These are phyloP conservation scores for Seiridium cupressi DNA, from an alignment of 2,329 filamentous ascomycete species.

Conservation along the genomic window DNA sequence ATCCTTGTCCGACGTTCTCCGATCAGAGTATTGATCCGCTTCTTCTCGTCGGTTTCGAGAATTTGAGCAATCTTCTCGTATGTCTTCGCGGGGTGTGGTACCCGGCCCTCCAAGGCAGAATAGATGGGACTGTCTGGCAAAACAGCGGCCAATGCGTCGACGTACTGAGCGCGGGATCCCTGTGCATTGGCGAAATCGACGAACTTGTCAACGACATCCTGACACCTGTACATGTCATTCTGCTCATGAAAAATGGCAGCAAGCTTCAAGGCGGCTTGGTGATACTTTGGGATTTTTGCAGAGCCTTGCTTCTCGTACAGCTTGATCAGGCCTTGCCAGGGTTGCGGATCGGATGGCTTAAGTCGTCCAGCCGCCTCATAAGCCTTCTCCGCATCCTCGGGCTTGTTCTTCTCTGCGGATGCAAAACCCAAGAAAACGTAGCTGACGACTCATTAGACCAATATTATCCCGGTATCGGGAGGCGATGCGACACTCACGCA, in stretches of 20 bases:
- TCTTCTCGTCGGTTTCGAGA: conserved; percentile 81
- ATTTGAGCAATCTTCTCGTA: conserved; percentile 83
- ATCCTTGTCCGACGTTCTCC: conserved; percentile 84
- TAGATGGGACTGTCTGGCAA: conserved; percentile 83
- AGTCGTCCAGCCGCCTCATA: conserved; percentile 72
- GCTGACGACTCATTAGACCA: conserved; percentile 34
- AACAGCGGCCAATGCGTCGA: conserved; percentile 70
- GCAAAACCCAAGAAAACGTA: conserved; percentile 87
- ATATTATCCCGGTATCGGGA: not conserved
- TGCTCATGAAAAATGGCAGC: conserved; percentile 71
- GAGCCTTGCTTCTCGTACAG: conserved; percentile 77
- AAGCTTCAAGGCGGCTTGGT: conserved; percentile 68
- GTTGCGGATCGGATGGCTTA: conserved; percentile 75
- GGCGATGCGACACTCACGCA: conserved; percentile 51
- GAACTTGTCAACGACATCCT: conserved; percentile 76
- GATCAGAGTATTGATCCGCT: conserved; percentile 86
- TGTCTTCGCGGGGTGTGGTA: conserved; percentile 76
- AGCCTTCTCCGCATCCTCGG: conserved; percentile 71
- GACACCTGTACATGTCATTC: conserved; percentile 62
- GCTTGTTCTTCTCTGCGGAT: conserved; percentile 70
- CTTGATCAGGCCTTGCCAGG: conserved; percentile 86
- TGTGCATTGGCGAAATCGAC: conserved; percentile 69
- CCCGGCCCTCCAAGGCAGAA: conserved; percentile 74
- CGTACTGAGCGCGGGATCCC: conserved; percentile 72
- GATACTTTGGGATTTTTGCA: conserved; percentile 71